Conservation (phyloP, 805 yeast species). For the Saturnispora silvae region DNA sequence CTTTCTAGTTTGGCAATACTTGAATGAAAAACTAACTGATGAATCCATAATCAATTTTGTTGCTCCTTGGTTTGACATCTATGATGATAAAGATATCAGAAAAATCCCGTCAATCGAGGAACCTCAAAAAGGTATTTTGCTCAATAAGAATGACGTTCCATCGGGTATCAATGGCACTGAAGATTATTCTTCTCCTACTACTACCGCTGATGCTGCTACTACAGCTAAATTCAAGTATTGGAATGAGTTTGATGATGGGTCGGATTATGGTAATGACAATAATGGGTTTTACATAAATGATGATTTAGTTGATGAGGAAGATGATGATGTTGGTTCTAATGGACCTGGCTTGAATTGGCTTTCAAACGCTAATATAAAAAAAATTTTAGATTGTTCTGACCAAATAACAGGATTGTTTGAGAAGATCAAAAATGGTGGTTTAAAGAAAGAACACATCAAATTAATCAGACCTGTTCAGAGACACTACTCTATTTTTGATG, state of each 20-base stretch:
- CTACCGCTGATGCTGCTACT: slow-evolving; percentile 7
- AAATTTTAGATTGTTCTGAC: slow-evolving; percentile 8
- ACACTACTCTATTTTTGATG: slow-evolving; percentile 4
- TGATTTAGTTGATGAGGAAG: slow-evolving; percentile 17
- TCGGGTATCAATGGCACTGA: slow-evolving; percentile 10
- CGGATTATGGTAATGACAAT: slow-evolving; percentile 36
- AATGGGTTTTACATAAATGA: slow-evolving; percentile 32
- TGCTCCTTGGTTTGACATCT: slow-evolving; percentile 25
- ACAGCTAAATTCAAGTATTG: slow-evolving; percentile 34
- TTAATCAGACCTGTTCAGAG: slow-evolving; percentile 7
- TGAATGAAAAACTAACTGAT: slow-evolving; percentile 14
- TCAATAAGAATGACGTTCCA: slow-evolving; percentile 23
- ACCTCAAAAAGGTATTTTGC: slow-evolving; percentile 20
- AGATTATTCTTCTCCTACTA: too few relatives aligned
- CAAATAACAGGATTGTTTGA: slow-evolving; percentile 2
- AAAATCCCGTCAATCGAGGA: slow-evolving; percentile 24
- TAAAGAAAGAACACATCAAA: not conserved
- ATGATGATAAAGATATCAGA: slow-evolving; percentile 30
- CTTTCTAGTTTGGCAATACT: slow-evolving; percentile 21
- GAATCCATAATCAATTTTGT: slow-evolving; percentile 18
- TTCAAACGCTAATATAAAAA: slow-evolving; percentile 6
- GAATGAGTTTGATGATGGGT: slow-evolving; percentile 59
- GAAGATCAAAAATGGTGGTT: slow-evolving; percentile 1
- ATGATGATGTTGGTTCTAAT: not conserved
- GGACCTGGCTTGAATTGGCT: slow-evolving; percentile 10